These are phyloP conservation scores for Xylariaceae sp. DNA, from an alignment of 2,329 filamentous ascomycete species.

Conservation along the genomic window DNA sequence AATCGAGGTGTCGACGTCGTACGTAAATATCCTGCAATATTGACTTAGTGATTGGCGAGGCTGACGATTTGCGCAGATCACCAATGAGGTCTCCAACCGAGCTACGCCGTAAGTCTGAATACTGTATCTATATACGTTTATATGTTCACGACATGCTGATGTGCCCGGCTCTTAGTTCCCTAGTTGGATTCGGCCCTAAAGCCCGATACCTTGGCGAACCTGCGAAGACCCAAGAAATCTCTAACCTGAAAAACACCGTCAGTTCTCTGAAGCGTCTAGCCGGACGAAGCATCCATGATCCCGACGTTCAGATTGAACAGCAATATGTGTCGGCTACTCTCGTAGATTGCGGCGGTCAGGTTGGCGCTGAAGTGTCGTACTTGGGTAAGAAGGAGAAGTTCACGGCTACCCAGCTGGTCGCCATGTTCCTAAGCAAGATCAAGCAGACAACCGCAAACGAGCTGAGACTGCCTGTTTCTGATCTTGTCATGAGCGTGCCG, in stretches of 20 bases:
- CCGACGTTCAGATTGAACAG: slow-evolving; percentile 91
- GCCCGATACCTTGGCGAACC: slow-evolving; percentile 91
- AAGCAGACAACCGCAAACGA: slow-evolving; percentile 85
- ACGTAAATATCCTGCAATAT: slow-evolving; percentile 50
- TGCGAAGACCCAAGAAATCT: slow-evolving; percentile 98
- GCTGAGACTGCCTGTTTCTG: slow-evolving; percentile 86
- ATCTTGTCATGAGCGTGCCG: slow-evolving; percentile 91
- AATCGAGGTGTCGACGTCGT: slow-evolving; percentile 99
- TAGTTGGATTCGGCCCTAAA: slow-evolving; percentile 95
- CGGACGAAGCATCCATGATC: slow-evolving; percentile 83
- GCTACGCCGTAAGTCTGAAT: slow-evolving; percentile 81
- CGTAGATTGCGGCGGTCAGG: slow-evolving; percentile 89
- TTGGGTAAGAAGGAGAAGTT: slow-evolving; percentile 94
- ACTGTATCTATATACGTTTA: slow-evolving; percentile 14
- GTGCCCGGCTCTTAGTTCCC: slow-evolving; percentile 60
- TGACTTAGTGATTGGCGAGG: slow-evolving; percentile 18
- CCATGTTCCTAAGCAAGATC: slow-evolving; percentile 96
- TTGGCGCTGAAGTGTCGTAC: slow-evolving; percentile 92
- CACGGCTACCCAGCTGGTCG: slow-evolving; percentile 88
- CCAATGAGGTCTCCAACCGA: slow-evolving; percentile 99
- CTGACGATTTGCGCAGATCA: slow-evolving; percentile 65
- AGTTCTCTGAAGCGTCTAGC: slow-evolving; percentile 88
- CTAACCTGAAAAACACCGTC: slow-evolving; percentile 99
- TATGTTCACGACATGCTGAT: slow-evolving; percentile 24
- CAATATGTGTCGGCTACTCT: slow-evolving; percentile 84